phyloP scores from a whole-genome alignment of 2,329 filamentous ascomycete genomes.

The Arthrobotrys megalospora region DNA sequence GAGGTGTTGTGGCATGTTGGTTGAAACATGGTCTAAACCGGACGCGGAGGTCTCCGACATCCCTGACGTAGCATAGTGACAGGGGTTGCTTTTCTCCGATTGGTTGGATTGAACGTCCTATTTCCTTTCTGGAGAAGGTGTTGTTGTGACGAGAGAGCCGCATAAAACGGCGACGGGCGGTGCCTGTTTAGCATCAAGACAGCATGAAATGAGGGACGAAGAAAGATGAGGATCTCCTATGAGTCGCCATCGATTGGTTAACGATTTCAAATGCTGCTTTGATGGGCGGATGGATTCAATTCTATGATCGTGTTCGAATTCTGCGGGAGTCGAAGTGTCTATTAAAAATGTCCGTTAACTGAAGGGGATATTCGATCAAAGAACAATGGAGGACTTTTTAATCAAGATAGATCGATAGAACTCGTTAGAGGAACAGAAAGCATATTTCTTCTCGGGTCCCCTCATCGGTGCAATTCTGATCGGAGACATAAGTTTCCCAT shows the following conservation, averaged over 20 bases:
- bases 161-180: constrained; percentile 33
- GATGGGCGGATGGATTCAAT: not conserved
- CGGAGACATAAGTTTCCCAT: not conserved
- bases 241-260: not conserved
- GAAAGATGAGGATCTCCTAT: not conserved
- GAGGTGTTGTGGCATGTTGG: constrained; percentile 22
- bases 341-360: constrained; percentile 6
- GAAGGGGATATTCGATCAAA: constrained; percentile 1
- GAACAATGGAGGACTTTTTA: not conserved
- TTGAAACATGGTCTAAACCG: constrained; percentile 29
- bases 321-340: not conserved
- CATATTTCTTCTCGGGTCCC: not conserved
- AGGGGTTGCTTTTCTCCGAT: constrained; percentile 55
- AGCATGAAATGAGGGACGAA: constrained; percentile 5
- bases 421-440: not conserved
- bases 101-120: constrained; percentile 27
- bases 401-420: not conserved
- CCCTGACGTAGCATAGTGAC: constrained; percentile 33
- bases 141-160: constrained; percentile 12
- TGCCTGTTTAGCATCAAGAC: constrained; percentile 46
- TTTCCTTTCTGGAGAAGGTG: constrained; percentile 41
- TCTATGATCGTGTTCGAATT: not conserved
- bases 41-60: constrained; percentile 31
- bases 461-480: not conserved
- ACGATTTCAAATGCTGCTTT: not conserved